Conservation (phyloP, 305 asterid genomes). For the Solanum aculeatissimum region DNA sequence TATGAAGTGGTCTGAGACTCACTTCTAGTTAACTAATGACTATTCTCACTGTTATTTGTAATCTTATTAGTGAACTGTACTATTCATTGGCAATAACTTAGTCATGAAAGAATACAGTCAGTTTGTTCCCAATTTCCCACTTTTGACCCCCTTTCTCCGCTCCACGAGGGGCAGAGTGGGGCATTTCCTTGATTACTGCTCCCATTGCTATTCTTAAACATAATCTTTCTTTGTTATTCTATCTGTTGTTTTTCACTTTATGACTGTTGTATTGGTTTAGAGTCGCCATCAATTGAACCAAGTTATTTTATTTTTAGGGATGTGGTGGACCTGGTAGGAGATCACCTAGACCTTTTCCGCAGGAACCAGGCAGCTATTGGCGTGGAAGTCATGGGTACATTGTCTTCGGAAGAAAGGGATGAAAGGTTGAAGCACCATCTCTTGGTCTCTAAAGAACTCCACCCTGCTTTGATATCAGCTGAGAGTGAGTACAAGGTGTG, state of each 20-base stretch:
- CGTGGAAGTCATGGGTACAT: slow-evolving; percentile 85
- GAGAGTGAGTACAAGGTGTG: slow-evolving; percentile 99
- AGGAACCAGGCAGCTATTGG: slow-evolving; percentile 83
- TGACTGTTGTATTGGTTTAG: not conserved
- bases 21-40: not conserved
- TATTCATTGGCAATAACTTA: not conserved
- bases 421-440: slow-evolving; percentile 93
- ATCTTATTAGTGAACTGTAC: not conserved
- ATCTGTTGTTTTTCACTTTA: not conserved
- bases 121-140: not conserved
- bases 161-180: not conserved
- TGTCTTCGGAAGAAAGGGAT: slow-evolving; percentile 98
- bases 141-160: not conserved
- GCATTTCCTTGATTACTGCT: not conserved
- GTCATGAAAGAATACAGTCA: not conserved
- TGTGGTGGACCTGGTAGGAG: slow-evolving; percentile 75
- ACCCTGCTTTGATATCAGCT: slow-evolving; percentile 92
- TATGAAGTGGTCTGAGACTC: not conserved
- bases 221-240: not conserved
- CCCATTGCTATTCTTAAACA: not conserved
- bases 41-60: not conserved
- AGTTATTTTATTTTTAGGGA: slow-evolving; percentile 48
- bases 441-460: slow-evolving; percentile 78
- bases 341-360: slow-evolving; percentile 88
- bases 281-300: not conserved